Conservation (phyloP, 2,329 filamentous ascomycete species). For the Fusarium irregulare region DNA sequence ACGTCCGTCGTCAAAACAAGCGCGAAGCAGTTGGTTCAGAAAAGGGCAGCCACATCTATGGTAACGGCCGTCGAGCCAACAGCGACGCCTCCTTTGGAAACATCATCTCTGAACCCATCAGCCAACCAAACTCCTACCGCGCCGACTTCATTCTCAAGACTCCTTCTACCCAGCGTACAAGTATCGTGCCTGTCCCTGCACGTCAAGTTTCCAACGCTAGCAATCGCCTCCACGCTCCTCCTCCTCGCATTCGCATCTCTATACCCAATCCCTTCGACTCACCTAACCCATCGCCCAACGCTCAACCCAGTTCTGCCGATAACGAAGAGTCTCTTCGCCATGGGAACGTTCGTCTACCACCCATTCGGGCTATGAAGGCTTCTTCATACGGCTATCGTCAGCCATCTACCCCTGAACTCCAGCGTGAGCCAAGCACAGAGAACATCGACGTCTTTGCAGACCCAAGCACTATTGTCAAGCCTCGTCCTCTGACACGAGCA, state of each 20-base stretch:
- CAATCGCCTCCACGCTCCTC: slow-evolving; percentile 25
- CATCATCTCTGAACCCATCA: slow-evolving; percentile 69
- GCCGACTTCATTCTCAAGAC: slow-evolving; percentile 65
- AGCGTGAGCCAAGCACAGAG: slow-evolving; percentile 59
- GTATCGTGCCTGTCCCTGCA: slow-evolving; percentile 19
- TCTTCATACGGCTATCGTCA: slow-evolving; percentile 42
- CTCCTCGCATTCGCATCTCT: slow-evolving; percentile 45
- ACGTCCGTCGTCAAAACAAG: slow-evolving; percentile 51
- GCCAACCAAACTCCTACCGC: slow-evolving; percentile 57
- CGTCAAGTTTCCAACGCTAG: slow-evolving; percentile 27
- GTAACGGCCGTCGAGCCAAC: slow-evolving; percentile 29
- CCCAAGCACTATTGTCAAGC: slow-evolving; percentile 54
- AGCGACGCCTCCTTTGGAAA: slow-evolving; percentile 50
- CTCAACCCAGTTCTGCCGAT: slow-evolving; percentile 42
- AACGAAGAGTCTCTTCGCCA: slow-evolving; percentile 43
- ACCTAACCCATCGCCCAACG: slow-evolving; percentile 45
- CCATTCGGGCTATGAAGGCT: slow-evolving; percentile 56
- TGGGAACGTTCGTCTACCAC: slow-evolving; percentile 47
- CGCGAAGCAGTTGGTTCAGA: slow-evolving; percentile 28
- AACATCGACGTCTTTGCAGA: slow-evolving; percentile 67
- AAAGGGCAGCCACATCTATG: slow-evolving; percentile 37
- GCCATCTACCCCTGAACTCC: slow-evolving; percentile 50
- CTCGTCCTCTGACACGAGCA: slow-evolving; percentile 47
- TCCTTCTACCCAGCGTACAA: slow-evolving; percentile 32
- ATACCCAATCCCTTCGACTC: slow-evolving; percentile 54